Conservation (phyloP, 306 rosid genomes). For the Vigna unguiculata region DNA sequence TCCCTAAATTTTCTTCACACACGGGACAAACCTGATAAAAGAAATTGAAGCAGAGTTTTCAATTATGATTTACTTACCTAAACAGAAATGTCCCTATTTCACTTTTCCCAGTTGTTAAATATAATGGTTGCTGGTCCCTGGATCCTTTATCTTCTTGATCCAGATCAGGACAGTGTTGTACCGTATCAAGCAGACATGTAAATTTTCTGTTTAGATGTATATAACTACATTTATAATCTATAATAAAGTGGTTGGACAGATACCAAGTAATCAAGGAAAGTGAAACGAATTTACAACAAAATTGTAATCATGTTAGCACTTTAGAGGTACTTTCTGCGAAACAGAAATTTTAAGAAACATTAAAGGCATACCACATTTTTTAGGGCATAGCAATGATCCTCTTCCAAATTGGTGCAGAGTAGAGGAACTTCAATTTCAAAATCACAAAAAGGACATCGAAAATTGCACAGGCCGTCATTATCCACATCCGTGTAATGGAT, state of each 20-base stretch:
- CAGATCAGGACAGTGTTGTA: constrained; percentile 28
- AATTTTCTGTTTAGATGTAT: constrained; percentile 2
- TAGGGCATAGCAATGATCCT: constrained; percentile 81
- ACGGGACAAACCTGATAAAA: constrained; percentile 86
- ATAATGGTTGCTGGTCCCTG: not conserved
- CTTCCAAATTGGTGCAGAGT: constrained; percentile 76
- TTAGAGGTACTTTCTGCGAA: constrained; percentile 1
- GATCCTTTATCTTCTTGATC: constrained; percentile 29
- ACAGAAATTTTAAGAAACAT: not conserved
- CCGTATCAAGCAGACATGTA: constrained; percentile 29
- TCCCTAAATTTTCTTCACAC: constrained; percentile 85
- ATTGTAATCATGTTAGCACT: constrained; percentile 19
- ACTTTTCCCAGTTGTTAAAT: constrained; percentile 24
- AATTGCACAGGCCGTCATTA: constrained; percentile 59
- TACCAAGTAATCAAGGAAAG: constrained; percentile 17
- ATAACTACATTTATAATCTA: constrained; percentile 4
- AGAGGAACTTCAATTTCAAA: constrained; percentile 70
- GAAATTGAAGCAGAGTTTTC: constrained; percentile 43
- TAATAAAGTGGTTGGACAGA: not conserved
- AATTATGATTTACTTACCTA: constrained; percentile 18
- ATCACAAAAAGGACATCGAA: constrained; percentile 91
- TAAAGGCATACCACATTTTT: constrained; percentile 68
- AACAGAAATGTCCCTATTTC: constrained; percentile 6
- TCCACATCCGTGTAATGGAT: constrained; percentile 68
- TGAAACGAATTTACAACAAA: not conserved